phyloP scores from a whole-genome alignment of 2,329 filamentous ascomycete species.

The Sphaerulina musiva region DNA sequence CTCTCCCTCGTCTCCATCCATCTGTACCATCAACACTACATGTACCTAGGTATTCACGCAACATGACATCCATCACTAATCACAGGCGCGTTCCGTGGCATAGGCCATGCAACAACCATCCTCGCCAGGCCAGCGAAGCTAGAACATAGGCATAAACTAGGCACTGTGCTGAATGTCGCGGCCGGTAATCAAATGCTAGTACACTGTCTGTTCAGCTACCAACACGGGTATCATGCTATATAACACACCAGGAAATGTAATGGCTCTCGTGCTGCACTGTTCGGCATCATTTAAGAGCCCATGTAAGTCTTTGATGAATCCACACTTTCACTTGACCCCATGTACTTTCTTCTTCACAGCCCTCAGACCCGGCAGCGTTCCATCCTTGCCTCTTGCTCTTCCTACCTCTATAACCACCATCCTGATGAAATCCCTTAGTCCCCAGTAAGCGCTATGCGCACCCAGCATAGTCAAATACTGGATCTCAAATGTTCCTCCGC shows the following conservation, averaged over 20 bases:
- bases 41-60: too few relatives aligned
- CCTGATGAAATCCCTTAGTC: conserved; percentile 76
- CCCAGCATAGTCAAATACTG: conserved; percentile 97
- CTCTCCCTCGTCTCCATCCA: background rate
- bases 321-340: conserved; percentile 36
- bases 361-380: conserved; percentile 48
- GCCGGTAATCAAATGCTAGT: conserved; percentile 7
- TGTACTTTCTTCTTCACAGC: conserved; percentile 50
- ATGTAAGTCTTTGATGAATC: background rate
- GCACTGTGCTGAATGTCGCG: conserved; percentile 22
- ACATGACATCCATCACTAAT: conserved; percentile 15
- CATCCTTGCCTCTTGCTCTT: conserved; percentile 59
- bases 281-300: background rate
- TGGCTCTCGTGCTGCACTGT: background rate
- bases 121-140: conserved; percentile 22
- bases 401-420: conserved; percentile 86
- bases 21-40: background rate
- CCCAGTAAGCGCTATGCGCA: conserved; percentile 93
- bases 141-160: conserved; percentile 28
- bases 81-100: conserved; percentile 25
- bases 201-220: background rate
- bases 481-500: conserved; percentile 81
- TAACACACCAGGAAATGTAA: background rate
- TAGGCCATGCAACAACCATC: conserved; percentile 24
- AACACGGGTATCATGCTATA: background rate